These are phyloP conservation scores for Coemansia sp. DNA, from an alignment of 192 early-diverging fungal species.

Conservation along the genomic window DNA sequence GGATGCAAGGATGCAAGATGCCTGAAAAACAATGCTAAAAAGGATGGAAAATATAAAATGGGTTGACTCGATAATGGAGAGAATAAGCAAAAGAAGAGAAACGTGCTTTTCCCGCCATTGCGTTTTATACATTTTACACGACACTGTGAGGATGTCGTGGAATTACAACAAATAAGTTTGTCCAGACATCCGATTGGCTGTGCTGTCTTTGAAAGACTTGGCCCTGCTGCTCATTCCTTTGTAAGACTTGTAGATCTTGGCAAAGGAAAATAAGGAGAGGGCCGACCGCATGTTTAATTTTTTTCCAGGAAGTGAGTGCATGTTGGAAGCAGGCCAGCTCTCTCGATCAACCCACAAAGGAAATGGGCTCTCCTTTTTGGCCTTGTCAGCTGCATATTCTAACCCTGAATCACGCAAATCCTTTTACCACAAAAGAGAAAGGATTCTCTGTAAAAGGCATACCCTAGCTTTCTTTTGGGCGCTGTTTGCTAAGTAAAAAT, in stretches of 20 bases:
- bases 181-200: neutral
- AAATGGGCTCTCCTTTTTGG: too few relatives aligned
- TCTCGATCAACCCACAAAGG: too few relatives aligned
- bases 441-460: too few relatives aligned
- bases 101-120: neutral
- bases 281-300: too few relatives aligned
- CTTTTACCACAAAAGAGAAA: too few relatives aligned
- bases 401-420: too few relatives aligned
- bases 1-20: neutral
- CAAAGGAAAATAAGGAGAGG: too few relatives aligned
- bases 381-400: too few relatives aligned
- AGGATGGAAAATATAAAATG: neutral
- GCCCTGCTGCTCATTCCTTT: neutral
- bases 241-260: neutral
- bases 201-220: neutral
- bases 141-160: neutral
- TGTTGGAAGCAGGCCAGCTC: too few relatives aligned
- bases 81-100: neutral
- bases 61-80: neutral
- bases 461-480: too few relatives aligned
- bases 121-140: neutral
- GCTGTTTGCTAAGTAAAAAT: too few relatives aligned
- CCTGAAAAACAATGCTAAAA: slow-evolving; percentile 3
- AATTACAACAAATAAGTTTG: neutral
- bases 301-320: too few relatives aligned